Evolutionary conservation across 2,329 filamentous ascomycete species (phyloP).

Genomic region (Phyllosticta ampelicida): DNA sequence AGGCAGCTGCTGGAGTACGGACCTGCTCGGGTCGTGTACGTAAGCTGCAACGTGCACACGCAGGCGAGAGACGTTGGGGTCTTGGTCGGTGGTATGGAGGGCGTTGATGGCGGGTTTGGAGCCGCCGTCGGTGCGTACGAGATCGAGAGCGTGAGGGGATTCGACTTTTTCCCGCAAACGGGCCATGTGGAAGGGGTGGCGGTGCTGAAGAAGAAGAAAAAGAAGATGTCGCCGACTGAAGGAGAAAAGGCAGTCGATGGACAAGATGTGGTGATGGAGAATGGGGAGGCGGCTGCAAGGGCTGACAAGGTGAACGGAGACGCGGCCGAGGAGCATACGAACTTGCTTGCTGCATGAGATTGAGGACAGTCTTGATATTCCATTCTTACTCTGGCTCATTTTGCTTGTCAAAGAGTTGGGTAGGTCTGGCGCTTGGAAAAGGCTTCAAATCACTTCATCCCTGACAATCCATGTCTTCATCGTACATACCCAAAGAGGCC

Average conservation of each 20-base stretch:
- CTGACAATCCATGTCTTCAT: too few species aligned
- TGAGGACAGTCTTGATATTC: background rate
- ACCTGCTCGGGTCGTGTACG: conserved; percentile 76
- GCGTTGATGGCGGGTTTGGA: conserved; percentile 25
- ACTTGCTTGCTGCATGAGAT: background rate
- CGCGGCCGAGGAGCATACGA: background rate
- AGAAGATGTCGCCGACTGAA: background rate
- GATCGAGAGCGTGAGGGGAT: conserved; percentile 83
- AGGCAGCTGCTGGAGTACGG: conserved; percentile 67
- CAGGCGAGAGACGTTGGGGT: conserved; percentile 89
- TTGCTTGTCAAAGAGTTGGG: background rate
- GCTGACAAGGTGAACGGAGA: background rate
- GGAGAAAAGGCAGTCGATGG: background rate
- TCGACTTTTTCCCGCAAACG: conserved; percentile 94
- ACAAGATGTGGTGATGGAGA: background rate
- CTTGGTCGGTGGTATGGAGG: conserved; percentile 59
- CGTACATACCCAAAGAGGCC: too few species aligned
- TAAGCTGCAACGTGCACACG: conserved; percentile 96
- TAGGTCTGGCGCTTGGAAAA: background rate
- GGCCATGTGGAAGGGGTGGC: conserved; percentile 57
- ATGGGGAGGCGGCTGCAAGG: background rate
- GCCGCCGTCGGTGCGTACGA: conserved; percentile 48
- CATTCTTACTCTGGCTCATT: background rate
- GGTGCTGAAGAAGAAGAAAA: conserved; percentile 39
- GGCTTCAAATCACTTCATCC: background rate